These are phyloP conservation scores for Cyclotella cryptica DNA, from an alignment of 108 stramenopile species.

Conservation along the genomic window DNA sequence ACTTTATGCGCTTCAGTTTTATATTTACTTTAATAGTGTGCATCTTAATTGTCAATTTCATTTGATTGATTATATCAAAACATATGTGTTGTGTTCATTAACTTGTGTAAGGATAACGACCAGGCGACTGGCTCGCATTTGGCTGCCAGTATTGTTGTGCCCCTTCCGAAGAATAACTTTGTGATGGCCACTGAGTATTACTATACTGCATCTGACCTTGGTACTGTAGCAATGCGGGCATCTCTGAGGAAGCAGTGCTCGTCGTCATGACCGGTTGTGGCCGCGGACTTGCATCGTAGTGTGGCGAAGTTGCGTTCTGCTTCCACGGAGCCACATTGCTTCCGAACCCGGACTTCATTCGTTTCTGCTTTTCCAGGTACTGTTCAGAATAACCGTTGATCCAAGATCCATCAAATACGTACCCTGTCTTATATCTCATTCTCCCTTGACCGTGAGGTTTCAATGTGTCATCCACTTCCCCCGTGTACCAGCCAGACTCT, in stretches of 20 bases:
- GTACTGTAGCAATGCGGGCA: neutral
- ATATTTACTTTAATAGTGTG: no score
- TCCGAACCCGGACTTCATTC: slow-evolving; percentile 17
- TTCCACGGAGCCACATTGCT: slow-evolving; percentile 23
- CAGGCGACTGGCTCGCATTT: no score
- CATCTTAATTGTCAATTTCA: no score
- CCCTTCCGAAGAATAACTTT: neutral
- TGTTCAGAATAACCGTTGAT: slow-evolving; percentile 23
- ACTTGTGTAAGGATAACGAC: no score
- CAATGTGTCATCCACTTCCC: slow-evolving; percentile 45
- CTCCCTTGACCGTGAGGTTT: slow-evolving; percentile 63
- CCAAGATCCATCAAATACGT: slow-evolving; percentile 22
- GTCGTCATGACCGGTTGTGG: no score
- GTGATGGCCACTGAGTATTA: neutral
- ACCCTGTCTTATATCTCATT: slow-evolving; percentile 55
- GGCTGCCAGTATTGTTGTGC: no score
- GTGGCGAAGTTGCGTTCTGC: neutral
- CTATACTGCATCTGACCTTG: neutral
- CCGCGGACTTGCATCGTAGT: neutral
- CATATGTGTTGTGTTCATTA: no score
- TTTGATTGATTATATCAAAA: no score
- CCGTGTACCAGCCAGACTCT: slow-evolving; percentile 60
- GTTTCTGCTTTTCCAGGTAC: slow-evolving; percentile 11
- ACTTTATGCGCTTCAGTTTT: no score
- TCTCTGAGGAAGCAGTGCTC: neutral